A percentile compares a stretch with the other conserved stretches of the same genome.
Evolutionary conservation across 2,329 filamentous ascomycete species (phyloP).

Genomic region (Cryoendolithus antarcticus): DNA sequence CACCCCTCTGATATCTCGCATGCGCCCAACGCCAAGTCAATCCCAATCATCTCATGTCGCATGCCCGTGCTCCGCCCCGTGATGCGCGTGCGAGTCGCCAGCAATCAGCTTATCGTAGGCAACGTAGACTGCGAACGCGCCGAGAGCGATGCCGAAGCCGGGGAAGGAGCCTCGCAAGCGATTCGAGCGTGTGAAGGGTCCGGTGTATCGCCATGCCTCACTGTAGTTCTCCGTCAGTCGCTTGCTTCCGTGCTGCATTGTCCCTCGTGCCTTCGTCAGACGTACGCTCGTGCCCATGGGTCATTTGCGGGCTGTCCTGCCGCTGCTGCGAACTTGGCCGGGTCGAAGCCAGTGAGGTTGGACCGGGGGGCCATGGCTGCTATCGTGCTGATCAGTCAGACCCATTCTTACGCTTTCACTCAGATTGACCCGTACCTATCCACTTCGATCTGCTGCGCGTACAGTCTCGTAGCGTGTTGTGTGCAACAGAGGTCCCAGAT

Average conservation of each 20-base stretch:
- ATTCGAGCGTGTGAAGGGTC: slow-evolving; percentile 77
- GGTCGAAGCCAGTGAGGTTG: slow-evolving; percentile 88
- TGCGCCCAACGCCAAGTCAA: too few species aligned
- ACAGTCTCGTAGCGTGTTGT: too few species aligned
- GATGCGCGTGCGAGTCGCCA: slow-evolving; percentile 43
- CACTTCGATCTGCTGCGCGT: too few species aligned
- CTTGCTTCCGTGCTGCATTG: background rate
- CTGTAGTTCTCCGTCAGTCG: slow-evolving; percentile 35
- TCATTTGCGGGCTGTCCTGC: slow-evolving; percentile 49
- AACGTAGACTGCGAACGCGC: slow-evolving; percentile 83
- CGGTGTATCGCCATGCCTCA: slow-evolving; percentile 89
- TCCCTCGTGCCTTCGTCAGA: slow-evolving; percentile 1
- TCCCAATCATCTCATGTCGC: too few species aligned
- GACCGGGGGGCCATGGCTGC: slow-evolving; percentile 40
- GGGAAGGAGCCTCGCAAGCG: slow-evolving; percentile 80
- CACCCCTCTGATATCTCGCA: too few species aligned
- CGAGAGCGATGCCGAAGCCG: slow-evolving; percentile 81
- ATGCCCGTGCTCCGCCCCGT: background rate
- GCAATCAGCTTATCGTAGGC: slow-evolving; percentile 81
- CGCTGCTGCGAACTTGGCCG: slow-evolving; percentile 64
- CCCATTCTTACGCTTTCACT: too few species aligned
- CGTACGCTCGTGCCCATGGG: slow-evolving; percentile 52
- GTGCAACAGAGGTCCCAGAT: too few species aligned
- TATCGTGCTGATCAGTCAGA: background rate
- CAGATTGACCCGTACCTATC: too few species aligned